A percentile compares a stretch with the other conserved stretches of the same genome.
phyloP scores from a whole-genome alignment of 768 basidiomycete species.

The Suillus paluster region DNA sequence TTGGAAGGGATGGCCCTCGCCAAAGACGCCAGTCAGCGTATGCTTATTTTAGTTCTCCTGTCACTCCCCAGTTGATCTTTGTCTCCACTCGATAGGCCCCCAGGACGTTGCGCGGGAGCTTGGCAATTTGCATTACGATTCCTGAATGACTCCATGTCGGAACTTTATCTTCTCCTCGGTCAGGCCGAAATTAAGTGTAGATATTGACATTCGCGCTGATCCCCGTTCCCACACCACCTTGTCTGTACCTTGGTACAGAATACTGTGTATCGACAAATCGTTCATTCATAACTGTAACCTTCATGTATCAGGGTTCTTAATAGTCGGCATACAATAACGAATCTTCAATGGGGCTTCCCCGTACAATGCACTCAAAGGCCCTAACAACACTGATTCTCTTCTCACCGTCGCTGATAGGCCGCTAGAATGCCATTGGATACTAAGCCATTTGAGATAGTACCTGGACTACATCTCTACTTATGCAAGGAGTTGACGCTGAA shows the following conservation, averaged over 20 bases:
- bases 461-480: not conserved
- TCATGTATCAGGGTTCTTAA: too few species aligned
- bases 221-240: not conserved
- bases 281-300: not conserved
- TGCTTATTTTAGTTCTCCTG: not conserved
- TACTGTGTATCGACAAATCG: not conserved
- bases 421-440: too few species aligned
- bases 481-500: too few species aligned
- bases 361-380: not conserved
- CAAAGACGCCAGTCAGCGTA: constrained; percentile 27
- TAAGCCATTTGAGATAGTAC: not conserved
- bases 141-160: not conserved
- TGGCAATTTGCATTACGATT: not conserved
- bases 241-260: not conserved
- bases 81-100: not conserved
- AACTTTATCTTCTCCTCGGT: too few species aligned
- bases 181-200: not conserved
- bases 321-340: too few species aligned
- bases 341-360: not conserved
- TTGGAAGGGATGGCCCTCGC: constrained; percentile 24
- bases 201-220: not conserved
- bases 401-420: not conserved
- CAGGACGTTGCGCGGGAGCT: not conserved
- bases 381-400: not conserved
- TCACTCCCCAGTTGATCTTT: not conserved